Percentiles rank a stretch among this genome's conserved stretches.
These are phyloP conservation scores for Ormosia semicastrata DNA, from an alignment of 306 rosid species.

Conservation along the genomic window DNA sequence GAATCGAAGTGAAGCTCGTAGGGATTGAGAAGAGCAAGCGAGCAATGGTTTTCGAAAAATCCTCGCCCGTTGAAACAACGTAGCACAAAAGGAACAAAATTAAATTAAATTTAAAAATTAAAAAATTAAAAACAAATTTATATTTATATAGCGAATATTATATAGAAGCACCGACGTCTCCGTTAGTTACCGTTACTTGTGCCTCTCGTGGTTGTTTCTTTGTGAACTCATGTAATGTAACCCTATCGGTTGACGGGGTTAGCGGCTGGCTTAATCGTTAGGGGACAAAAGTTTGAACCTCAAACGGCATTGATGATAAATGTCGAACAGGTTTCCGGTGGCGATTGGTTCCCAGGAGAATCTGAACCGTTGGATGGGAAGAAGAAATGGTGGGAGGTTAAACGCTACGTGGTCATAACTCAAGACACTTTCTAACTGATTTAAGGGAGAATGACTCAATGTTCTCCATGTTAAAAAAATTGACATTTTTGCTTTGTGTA, in stretches of 20 bases:
- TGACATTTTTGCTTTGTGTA: too few relatives aligned
- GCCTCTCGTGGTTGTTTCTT: neutral
- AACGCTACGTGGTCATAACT: too few relatives aligned
- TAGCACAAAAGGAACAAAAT: neutral
- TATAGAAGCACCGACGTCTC: slow-evolving; percentile 64
- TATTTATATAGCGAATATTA: slow-evolving; percentile 38
- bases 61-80: slow-evolving; percentile 98
- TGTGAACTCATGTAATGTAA: neutral
- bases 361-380: neutral
- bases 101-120: neutral
- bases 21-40: slow-evolving; percentile 29
- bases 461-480: too few relatives aligned
- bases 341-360: neutral
- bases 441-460: too few relatives aligned
- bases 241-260: slow-evolving; percentile 43
- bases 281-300: neutral
- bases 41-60: slow-evolving; percentile 78
- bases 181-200: slow-evolving; percentile 52
- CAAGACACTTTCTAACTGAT: too few relatives aligned
- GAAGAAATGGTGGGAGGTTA: neutral
- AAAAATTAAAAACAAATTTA: neutral
- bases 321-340: neutral
- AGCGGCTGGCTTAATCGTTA: slow-evolving; percentile 27
- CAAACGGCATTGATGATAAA: slow-evolving; percentile 15
- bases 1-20: slow-evolving; percentile 73